Evolutionary conservation across 2,329 filamentous ascomycete species (phyloP).

Genomic region (Mycogone perniciosa): DNA sequence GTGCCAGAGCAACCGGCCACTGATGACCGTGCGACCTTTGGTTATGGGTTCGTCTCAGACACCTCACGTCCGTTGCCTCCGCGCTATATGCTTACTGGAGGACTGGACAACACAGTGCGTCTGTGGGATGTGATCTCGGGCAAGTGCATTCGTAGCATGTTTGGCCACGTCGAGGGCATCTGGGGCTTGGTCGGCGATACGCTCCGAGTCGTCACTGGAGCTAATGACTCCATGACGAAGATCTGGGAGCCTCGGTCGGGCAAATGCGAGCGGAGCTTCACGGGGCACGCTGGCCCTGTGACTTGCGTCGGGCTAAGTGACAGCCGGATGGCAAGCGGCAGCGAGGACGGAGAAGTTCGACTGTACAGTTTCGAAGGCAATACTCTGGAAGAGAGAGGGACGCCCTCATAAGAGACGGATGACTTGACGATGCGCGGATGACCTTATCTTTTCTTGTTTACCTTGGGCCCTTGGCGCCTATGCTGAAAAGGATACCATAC

Average conservation of each 20-base stretch:
- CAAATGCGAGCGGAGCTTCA: slow-evolving; percentile 86
- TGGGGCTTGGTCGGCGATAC: slow-evolving; percentile 91
- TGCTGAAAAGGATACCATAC: not conserved
- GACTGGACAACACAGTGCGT: slow-evolving; percentile 83
- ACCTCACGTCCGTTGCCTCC: slow-evolving; percentile 65
- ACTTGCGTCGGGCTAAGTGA: slow-evolving; percentile 92
- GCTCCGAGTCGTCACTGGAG: slow-evolving; percentile 78
- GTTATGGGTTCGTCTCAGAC: slow-evolving; percentile 55
- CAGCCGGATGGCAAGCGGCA: slow-evolving; percentile 80
- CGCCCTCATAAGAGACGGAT: slow-evolving; percentile 35
- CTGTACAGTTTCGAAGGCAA: slow-evolving; percentile 69
- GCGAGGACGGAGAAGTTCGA: slow-evolving; percentile 87
- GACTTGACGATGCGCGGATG: not conserved
- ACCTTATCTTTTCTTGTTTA: not conserved
- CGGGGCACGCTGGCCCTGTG: slow-evolving; percentile 82
- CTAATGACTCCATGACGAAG: slow-evolving; percentile 93
- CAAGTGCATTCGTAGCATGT: slow-evolving; percentile 83
- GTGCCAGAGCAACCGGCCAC: slow-evolving; percentile 24
- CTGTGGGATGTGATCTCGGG: slow-evolving; percentile 85
- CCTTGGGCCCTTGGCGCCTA: not conserved
- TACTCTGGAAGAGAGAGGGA: slow-evolving; percentile 43
- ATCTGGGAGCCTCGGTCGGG: slow-evolving; percentile 87
- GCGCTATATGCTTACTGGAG: slow-evolving; percentile 87
- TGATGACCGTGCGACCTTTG: slow-evolving; percentile 50
- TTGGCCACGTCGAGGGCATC: slow-evolving; percentile 92